A percentile compares a stretch with the other conserved stretches of the same genome.
Conservation (phyloP, 805 yeast genomes). For the Kuraishia capsulata region DNA sequence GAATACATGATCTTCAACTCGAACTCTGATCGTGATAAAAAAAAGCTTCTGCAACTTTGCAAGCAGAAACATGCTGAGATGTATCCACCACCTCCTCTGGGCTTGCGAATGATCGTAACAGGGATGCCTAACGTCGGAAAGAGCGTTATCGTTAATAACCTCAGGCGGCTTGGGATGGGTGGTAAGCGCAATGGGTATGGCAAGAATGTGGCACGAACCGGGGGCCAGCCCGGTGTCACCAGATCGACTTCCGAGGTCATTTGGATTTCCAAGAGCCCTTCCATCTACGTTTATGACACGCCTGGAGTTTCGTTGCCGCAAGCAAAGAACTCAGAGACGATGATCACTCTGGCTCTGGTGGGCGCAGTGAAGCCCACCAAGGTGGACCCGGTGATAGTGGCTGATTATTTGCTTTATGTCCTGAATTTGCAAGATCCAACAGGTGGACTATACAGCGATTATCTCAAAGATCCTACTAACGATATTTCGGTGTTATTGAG, state of each 20-base stretch:
- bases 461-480: constrained; percentile 59
- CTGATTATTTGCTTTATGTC: constrained; percentile 72
- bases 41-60: constrained; percentile 38
- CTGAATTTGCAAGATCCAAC: constrained; percentile 54
- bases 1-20: constrained; percentile 51
- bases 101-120: constrained; percentile 63
- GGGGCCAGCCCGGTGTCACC: constrained; percentile 88
- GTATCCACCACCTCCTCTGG: constrained; percentile 75
- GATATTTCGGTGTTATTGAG: constrained; percentile 48
- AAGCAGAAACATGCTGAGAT: constrained; percentile 32
- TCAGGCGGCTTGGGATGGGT: constrained; percentile 34
- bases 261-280: constrained; percentile 49
- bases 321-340: constrained; percentile 51
- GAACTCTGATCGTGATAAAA: constrained; percentile 39
- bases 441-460: constrained; percentile 35
- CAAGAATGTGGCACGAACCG: constrained; percentile 73
- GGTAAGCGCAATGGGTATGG: too few species aligned
- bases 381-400: constrained; percentile 80
- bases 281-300: constrained; percentile 70
- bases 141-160: constrained; percentile 72
- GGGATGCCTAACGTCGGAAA: constrained; percentile 99
- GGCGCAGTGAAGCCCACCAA: constrained; percentile 64
- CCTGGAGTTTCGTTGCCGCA: constrained; percentile 90
- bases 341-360: constrained; percentile 64
- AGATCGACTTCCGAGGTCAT: constrained; percentile 69